These are phyloP conservation scores for Ramalina peruviana DNA, from an alignment of 495 filamentous ascomycete genomes.

Conservation along the genomic window DNA sequence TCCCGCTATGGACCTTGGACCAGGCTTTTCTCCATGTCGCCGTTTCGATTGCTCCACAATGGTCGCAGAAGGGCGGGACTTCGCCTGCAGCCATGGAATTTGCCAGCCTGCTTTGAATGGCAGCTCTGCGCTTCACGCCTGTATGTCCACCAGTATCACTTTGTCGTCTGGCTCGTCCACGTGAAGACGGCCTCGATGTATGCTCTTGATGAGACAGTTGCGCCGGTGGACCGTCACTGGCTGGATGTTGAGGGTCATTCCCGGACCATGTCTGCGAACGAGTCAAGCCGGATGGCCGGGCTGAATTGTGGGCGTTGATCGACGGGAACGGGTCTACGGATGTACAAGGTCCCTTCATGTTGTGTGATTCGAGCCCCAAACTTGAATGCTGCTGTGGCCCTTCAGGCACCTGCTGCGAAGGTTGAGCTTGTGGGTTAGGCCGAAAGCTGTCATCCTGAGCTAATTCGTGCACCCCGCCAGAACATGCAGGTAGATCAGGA, in stretches of 20 bases:
- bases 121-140: slow-evolving; percentile 34
- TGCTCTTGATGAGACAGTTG: neutral
- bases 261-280: slow-evolving; percentile 35
- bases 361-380: slow-evolving; percentile 1
- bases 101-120: slow-evolving; percentile 51
- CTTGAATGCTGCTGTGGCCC: slow-evolving; percentile 1
- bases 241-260: slow-evolving; percentile 15
- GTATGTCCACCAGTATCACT: slow-evolving; percentile 23
- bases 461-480: neutral
- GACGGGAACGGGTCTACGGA: slow-evolving; percentile 24
- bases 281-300: slow-evolving; percentile 30
- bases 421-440: neutral
- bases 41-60: slow-evolving; percentile 90
- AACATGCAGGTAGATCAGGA: slow-evolving; percentile 1
- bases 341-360: slow-evolving; percentile 17
- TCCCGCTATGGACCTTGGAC: slow-evolving; percentile 49
- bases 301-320: slow-evolving; percentile 45
- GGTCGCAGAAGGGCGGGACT: slow-evolving; percentile 72
- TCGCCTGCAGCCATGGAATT: slow-evolving; percentile 53
- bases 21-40: slow-evolving; percentile 90
- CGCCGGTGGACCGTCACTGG: slow-evolving; percentile 8
- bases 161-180: slow-evolving; percentile 2
- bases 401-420: neutral
- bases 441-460: neutral
- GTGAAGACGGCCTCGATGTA: slow-evolving; percentile 2